Evolutionary conservation across 805 yeast genomes (phyloP).

Genomic region (Monosporozyma solicola): DNA sequence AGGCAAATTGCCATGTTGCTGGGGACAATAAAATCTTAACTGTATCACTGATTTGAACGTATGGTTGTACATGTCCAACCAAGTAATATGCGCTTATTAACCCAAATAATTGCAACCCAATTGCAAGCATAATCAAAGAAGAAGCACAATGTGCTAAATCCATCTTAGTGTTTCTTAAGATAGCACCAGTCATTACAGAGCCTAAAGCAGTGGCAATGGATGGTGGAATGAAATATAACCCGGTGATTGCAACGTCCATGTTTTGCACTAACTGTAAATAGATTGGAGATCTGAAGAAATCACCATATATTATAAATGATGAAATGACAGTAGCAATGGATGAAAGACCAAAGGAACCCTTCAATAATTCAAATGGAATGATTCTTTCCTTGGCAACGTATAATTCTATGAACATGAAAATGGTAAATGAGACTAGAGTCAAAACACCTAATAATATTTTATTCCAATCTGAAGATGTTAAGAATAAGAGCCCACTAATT

Average conservation of each 20-base stretch:
- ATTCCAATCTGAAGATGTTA: conserved; percentile 42
- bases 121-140: conserved; percentile 15
- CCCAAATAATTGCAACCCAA: conserved; percentile 18
- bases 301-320: conserved; percentile 37
- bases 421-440: conserved; percentile 27
- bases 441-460: conserved; percentile 30
- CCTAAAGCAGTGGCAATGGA: conserved; percentile 46
- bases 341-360: conserved; percentile 47
- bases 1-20: conserved; percentile 6
- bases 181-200: conserved; percentile 46
- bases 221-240: conserved; percentile 46
- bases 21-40: conserved; percentile 3
- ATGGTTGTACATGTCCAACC: conserved; percentile 16
- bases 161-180: conserved; percentile 30
- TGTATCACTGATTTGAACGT: conserved; percentile 2
- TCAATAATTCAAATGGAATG: conserved; percentile 46
- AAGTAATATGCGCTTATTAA: conserved; percentile 12
- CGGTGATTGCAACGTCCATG: conserved; percentile 45
- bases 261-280: conserved; percentile 45
- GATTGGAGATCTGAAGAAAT: conserved; percentile 50
- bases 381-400: conserved; percentile 42
- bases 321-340: conserved; percentile 40
- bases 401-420: conserved; percentile 29
- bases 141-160: conserved; percentile 25
- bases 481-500: conserved; percentile 36